Conservation (phyloP, 202 grass and related monocot genomes). For the Musa balbisiana region DNA sequence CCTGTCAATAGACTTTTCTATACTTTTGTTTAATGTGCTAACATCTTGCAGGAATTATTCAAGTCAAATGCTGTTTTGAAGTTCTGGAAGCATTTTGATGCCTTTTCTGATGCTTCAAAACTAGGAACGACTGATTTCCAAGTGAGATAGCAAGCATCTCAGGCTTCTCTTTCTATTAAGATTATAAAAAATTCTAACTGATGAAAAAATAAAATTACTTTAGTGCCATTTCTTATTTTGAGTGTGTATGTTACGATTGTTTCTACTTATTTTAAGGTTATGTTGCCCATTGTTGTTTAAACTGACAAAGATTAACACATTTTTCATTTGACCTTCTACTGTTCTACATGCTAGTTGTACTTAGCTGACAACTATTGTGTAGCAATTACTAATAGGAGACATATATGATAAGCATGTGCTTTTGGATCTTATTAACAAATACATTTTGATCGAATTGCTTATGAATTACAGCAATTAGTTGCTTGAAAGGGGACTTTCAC, state of each 20-base stretch:
- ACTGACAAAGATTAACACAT: too few relatives aligned
- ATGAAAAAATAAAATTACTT: neutral
- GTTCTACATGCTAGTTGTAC: neutral
- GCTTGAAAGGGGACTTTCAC: too few relatives aligned
- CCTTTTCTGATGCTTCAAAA: conserved; percentile 43
- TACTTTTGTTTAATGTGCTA: neutral
- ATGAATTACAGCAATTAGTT: too few relatives aligned
- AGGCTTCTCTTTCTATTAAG: conserved; percentile 8
- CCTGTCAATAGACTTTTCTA: neutral
- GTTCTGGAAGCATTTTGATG: conserved; percentile 83
- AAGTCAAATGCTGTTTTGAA: conserved; percentile 59
- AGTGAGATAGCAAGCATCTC: conserved; percentile 33
- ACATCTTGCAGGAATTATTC: conserved; percentile 58
- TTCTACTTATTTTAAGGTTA: too few relatives aligned
- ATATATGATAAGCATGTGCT: neutral
- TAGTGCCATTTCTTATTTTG: neutral
- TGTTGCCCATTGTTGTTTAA: too few relatives aligned
- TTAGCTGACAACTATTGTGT: neutral
- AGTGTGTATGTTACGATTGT: neutral
- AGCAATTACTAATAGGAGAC: neutral
- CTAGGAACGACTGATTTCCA: conserved; percentile 46
- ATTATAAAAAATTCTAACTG: conserved; percentile 6
- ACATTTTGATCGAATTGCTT: neutral
- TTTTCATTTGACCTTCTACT: neutral
- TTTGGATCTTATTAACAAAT: neutral